Evolutionary conservation across 2,329 filamentous ascomycete genomes (phyloP), one percentile per base, ranked within the genome.

Genomic region (Aureobasidium sp.): DNA sequence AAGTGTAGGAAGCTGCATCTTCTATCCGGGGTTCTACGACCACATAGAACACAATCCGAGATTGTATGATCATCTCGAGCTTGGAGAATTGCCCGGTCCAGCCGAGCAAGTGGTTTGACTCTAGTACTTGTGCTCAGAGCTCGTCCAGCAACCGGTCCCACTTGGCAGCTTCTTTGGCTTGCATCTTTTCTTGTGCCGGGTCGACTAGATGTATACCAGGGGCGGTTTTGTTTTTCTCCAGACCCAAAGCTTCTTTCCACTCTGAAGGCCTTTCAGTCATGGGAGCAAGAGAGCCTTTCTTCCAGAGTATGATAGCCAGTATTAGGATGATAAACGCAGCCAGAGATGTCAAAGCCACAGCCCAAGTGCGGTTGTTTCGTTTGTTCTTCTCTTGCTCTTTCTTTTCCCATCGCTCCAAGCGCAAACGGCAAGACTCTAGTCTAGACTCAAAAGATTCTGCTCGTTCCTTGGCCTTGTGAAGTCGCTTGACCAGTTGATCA

Each of bases 301-400:
- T 59, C 52, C 63, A 59, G 15, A 59, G 7, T 6, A 50, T 36
- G 37, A 61, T 30, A 11, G 47, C 36, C 2, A 65, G 15, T 32
- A 65, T 5, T 10, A 63, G 39, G 21, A 62, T 4, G 9, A 58
- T 15, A 10, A 62, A 42, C 1, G 36, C 59, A 13, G 58, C 36
- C 47, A 62, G 34, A 8, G 32, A 21, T 5, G 41, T 39, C 41
- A 58, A 58, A 13, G 30, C 37, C 1, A 64, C 25, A 42, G 50
- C 59, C 59, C 59, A 61, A 13, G 52, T 45, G 32, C 42, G 45
- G 13, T 69, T 69, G 52, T 68, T 65, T 10, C 69, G 88, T 67
- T 79, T 83, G 68, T 88, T 85, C 73, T 89, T 83, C 79, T 86
- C 87, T 67, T 85, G 78, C 72, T 91, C 88, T 1, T 83, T 80